Evolutionary conservation across 2,329 filamentous ascomycete species (phyloP).

Genomic region (Cladosporium sp.): DNA sequence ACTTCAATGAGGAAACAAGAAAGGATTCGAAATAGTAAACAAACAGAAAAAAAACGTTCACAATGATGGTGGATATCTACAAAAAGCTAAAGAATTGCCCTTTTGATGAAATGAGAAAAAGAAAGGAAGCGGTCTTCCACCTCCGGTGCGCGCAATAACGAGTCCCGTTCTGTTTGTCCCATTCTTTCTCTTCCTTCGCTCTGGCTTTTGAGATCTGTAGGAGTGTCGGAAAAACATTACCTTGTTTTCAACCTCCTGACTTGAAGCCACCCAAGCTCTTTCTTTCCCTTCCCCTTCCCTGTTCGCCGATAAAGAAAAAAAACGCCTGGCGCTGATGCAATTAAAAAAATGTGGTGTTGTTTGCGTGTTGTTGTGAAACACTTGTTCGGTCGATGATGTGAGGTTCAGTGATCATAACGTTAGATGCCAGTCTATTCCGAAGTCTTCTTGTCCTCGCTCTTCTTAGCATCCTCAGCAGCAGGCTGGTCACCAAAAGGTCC

Average conservation of each 20-base stretch:
- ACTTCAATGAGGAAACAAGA: too few relatives aligned
- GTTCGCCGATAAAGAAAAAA: not conserved
- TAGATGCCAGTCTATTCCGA: constrained; percentile 17
- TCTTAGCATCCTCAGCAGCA: constrained; percentile 9
- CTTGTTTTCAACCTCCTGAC: too few relatives aligned
- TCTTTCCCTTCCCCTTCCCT: not conserved
- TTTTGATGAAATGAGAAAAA: too few relatives aligned
- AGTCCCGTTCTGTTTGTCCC: not conserved
- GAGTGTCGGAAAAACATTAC: too few relatives aligned
- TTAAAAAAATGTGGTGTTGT: not conserved
- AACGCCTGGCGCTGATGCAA: not conserved
- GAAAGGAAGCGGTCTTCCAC: too few relatives aligned
- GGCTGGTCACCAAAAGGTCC: constrained; percentile 42
- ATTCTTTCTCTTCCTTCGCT: not conserved
- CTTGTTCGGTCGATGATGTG: not conserved
- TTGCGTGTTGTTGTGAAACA: not conserved
- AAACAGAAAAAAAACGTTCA: too few relatives aligned
- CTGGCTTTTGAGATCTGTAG: not conserved
- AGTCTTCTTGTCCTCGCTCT: constrained; percentile 30
- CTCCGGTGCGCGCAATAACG: too few relatives aligned
- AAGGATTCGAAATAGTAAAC: too few relatives aligned
- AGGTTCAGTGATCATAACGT: not conserved
- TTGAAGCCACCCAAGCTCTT: too few relatives aligned
- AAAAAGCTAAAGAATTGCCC: too few relatives aligned
- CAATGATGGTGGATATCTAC: too few relatives aligned